Evolutionary conservation across 2,329 filamentous ascomycete genomes (phyloP), one percentile per base, ranked within the genome.

Genomic region (Trichoderma aggressivum): DNA sequence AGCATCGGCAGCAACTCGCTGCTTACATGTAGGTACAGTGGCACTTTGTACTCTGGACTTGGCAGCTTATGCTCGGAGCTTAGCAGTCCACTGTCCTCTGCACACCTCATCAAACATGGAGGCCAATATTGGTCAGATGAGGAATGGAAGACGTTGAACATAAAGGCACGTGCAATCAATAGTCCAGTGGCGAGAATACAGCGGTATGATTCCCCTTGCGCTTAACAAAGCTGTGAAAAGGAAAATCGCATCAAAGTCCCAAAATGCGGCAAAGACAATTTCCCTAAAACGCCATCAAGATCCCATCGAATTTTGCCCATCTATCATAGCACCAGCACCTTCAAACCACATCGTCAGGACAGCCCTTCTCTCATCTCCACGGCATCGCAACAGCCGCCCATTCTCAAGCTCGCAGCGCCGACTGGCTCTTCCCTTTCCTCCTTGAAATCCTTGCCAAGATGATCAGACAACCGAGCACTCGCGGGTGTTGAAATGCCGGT

Each of bases 271-370:
- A 11, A 30, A 21, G 36, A 28, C 53, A 39, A 11, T 58, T 47
- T 50, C 56, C 65, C 39, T 24, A 24, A 61, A 67, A 69, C 66
- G 66, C 66, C 56, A 61, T 61, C 65, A n/a, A 61, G 39, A 53
- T 36, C 21, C 5, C 3, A 24, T 21, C 3, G 5, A 7, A 53
- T 7, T 0, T 53, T 53, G 66, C 47, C 39, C 26, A 21, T 53
- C 16, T 53, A 30, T 56, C 39, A 14, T 12, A 61, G 30, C 10
- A 59, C 7, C 16, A 16, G 14, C 34, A 24, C 10, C 47, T 59
- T n/a, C 1, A 21, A 61, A 11, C 14, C n/a, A 28, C 12, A 34
- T 39, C 10, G 14, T 21, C 66, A 36, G 21, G 7, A n/a, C 16
- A 6, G 26, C 11, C 47, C 39, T 16, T 34, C n/a, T 36, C 39